Percentiles rank a stretch among this genome's conserved stretches.
phyloP scores from a whole-genome alignment of 768 basidiomycete genomes.

The Rhizopogon roseolus region DNA sequence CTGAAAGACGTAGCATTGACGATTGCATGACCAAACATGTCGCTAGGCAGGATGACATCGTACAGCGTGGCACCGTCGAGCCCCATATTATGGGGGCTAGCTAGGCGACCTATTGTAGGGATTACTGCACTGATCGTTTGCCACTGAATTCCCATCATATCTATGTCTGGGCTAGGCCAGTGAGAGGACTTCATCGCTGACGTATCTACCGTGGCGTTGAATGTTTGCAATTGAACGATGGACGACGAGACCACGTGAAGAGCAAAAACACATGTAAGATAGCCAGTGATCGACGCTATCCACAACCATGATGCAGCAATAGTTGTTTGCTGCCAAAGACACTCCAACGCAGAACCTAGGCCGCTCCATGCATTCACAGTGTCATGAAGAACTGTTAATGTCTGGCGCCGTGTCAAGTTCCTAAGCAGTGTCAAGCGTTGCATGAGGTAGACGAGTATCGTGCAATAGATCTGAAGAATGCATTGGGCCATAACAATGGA shows the following conservation, averaged over 20 bases:
- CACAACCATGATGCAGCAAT: constrained; percentile 7
- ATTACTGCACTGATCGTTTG: not conserved
- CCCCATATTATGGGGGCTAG: constrained; percentile 2
- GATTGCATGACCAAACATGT: not conserved
- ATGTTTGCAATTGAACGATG: constrained; percentile 14
- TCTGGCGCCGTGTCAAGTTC: constrained; percentile 1
- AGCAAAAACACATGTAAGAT: constrained; percentile 12
- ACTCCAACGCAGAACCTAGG: constrained; percentile 12
- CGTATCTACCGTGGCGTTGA: constrained; percentile 1
- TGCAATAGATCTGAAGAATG: constrained; percentile 11
- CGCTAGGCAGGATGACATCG: constrained; percentile 3
- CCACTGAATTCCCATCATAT: constrained; percentile 1
- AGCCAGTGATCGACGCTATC: constrained; percentile 10
- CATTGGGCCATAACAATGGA: not conserved
- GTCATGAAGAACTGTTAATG: constrained; percentile 17
- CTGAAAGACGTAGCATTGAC: constrained; percentile 11
- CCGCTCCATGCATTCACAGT: constrained; percentile 15
- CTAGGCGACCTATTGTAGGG: not conserved
- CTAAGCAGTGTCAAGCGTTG: constrained; percentile 12
- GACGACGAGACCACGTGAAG: constrained; percentile 18
- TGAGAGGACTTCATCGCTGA: not conserved
- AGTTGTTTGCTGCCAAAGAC: constrained; percentile 12
- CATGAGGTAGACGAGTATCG: constrained; percentile 13
- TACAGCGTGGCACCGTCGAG: constrained; percentile 9
- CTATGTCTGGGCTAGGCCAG: constrained; percentile 7